Evolutionary conservation across 163 green algal species (phyloP), one percentile per base, ranked within the genome.

Genomic region (Coccomyxa subellipsoidea): DNA sequence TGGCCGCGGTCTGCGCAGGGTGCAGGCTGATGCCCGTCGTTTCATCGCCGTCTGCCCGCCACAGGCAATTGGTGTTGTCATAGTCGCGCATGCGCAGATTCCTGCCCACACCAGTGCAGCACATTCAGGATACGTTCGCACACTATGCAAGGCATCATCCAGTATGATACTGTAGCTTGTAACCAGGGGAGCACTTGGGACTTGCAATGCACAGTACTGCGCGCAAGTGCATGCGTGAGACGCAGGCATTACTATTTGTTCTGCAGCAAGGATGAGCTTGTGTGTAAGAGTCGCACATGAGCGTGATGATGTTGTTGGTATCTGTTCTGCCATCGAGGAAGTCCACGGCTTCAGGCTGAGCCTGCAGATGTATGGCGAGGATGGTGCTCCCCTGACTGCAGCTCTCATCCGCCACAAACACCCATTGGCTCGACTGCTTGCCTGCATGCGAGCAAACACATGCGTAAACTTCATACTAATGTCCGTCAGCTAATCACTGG

Each of bases 321-420:
- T 59, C 47, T 59, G 21, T 59, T 12, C 15, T 18, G 47, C 23
- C 47, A 59, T 32, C 27, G 27, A 73, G 66, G 66, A 73, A 73
- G n/a, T 73, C 66, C 18, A 73, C n/a, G 66, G 66, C 66, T 73
- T 73, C 66, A n/a, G 29, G 66, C 1, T 73, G 66, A 8, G 66
- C 66, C n/a, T 73, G 66, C 66, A 73, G n/a, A 36, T 73, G 66
- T 23, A 73, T 12, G 29, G 66, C 66, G 4, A 73, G 66, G 66
- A 73, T 38, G 66, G 21, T 75, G 66, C 66, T 35, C n/a, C 31
- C n/a, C 66, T 59, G 47, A 27, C 15, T 31, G 15, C 34, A 29
- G 32, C 71, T 77, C 32, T 40, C 35, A 59, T 88, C 84, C 6
- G 77, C 77, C 31, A 85, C 32, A 66, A 88, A 88, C 29, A 85